A percentile compares a stretch with the other conserved stretches of the same genome.
These are phyloP conservation scores for Haplosporangium gracile DNA, from an alignment of 192 early-diverging fungal genomes.

Conservation along the genomic window DNA sequence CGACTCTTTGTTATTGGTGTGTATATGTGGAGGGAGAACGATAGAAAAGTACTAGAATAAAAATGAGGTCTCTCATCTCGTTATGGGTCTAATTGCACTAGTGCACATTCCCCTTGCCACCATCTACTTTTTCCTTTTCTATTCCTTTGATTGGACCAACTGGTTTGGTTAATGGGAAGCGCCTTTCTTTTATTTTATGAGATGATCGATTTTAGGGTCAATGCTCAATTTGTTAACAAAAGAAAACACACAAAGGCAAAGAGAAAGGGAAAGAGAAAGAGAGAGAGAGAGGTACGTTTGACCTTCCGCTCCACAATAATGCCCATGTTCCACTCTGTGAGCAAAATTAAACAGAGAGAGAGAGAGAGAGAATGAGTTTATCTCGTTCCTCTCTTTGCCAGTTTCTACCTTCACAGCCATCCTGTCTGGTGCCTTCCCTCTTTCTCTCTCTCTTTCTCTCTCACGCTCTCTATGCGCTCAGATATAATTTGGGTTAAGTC, in stretches of 20 bases:
- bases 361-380: background rate
- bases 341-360: background rate
- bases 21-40: background rate
- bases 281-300: background rate
- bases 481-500: background rate
- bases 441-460: background rate
- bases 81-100: background rate
- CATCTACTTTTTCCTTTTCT: background rate
- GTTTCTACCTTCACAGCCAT: background rate
- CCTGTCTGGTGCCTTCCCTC: background rate
- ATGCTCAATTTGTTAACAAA: background rate
- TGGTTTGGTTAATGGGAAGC: background rate
- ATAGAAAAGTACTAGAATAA: background rate
- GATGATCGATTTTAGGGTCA: background rate
- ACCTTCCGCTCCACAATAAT: background rate
- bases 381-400: background rate
- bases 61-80: background rate
- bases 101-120: background rate
- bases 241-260: background rate
- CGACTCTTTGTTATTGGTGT: background rate
- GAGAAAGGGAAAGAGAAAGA: background rate
- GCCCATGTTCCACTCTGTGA: background rate
- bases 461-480: background rate
- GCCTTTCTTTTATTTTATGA: background rate
- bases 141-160: background rate